Evolutionary conservation across 768 basidiomycete genomes (phyloP).

Genomic region (Termitomyces bulborhizus): DNA sequence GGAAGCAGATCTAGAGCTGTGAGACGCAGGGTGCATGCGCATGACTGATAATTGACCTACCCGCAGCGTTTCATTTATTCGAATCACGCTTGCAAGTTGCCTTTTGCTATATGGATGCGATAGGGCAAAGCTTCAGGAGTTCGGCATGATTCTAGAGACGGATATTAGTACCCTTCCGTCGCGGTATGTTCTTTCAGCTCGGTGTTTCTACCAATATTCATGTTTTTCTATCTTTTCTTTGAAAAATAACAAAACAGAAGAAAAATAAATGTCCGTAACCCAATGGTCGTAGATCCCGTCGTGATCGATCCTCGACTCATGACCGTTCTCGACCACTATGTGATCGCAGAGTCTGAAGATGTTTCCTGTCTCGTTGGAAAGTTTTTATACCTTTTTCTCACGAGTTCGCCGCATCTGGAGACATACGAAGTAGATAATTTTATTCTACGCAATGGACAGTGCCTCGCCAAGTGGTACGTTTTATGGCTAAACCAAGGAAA

Average conservation of each 20-base stretch:
- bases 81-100: slow-evolving; percentile 54
- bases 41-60: not conserved
- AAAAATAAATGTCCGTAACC: slow-evolving; percentile 35
- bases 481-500: not conserved
- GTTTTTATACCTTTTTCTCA: slow-evolving; percentile 57
- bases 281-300: slow-evolving; percentile 49
- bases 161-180: slow-evolving; percentile 50
- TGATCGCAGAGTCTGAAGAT: slow-evolving; percentile 41
- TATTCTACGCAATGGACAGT: slow-evolving; percentile 52
- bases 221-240: too few species aligned
- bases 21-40: not conserved
- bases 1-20: slow-evolving; percentile 29
- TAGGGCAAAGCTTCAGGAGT: slow-evolving; percentile 34
- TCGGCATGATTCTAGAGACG: slow-evolving; percentile 40
- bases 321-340: slow-evolving; percentile 43
- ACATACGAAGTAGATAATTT: slow-evolving; percentile 70
- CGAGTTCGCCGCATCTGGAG: slow-evolving; percentile 54
- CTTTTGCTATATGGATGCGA: slow-evolving; percentile 66
- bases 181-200: slow-evolving; percentile 33
- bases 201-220: not conserved
- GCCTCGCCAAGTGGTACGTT: slow-evolving; percentile 55
- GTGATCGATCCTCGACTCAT: slow-evolving; percentile 54
- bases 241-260: slow-evolving; percentile 29
- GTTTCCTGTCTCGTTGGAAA: slow-evolving; percentile 49
- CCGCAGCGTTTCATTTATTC: slow-evolving; percentile 41